Evolutionary conservation across 169 alveolate genomes (phyloP), one percentile per base, ranked within the genome.

Genomic region (Plasmodium adleri): DNA sequence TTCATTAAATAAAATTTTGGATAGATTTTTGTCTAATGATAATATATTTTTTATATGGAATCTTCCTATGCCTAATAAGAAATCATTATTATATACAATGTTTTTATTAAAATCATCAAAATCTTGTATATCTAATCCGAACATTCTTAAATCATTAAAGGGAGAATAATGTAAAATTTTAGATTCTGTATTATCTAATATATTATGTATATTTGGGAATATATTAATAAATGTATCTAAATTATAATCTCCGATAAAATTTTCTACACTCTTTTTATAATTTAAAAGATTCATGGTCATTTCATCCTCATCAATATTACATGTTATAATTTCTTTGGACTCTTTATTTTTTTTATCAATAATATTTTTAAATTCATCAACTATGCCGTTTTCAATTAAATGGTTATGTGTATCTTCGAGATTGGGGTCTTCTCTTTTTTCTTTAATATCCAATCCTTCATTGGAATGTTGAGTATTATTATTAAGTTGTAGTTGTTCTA

Each of bases 121-220:
- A 74, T 92, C 95, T 47, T 88, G 90, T 32, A 92, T 78, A 88
- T 92, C 95, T 50, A 92, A 50, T 9, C 93, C 95, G 12, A 92
- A 72, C 20, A 92, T 58, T 32, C 93, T 85, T 58, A 88, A 59
- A 54, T 92, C 93, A 47, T 90, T 92, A 43, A 92, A 76, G 45
- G 95, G 88, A 39, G 76, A 45, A 47, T 88, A 87, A 54, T 76
- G 54, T 47, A 88, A 67, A 45, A 49, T 62, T 20, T 90, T 92
- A 20, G 88, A 56, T 60, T 90, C 93, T 52, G 90, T 90, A 39
- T 87, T 92, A 49, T 92, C 92, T 90, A 92, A 68, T 28, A 92
- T 80, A 24, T 90, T 91, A 26, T 90, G 32, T 10, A 87, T 92
- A 22, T 89, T 92, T 39, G 92, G 94, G 87, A 92, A 89, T 60